Evolutionary conservation across 2,329 filamentous ascomycete genomes (phyloP), one percentile per base, ranked within the genome.

Genomic region (Tolypocladium tropicale): DNA sequence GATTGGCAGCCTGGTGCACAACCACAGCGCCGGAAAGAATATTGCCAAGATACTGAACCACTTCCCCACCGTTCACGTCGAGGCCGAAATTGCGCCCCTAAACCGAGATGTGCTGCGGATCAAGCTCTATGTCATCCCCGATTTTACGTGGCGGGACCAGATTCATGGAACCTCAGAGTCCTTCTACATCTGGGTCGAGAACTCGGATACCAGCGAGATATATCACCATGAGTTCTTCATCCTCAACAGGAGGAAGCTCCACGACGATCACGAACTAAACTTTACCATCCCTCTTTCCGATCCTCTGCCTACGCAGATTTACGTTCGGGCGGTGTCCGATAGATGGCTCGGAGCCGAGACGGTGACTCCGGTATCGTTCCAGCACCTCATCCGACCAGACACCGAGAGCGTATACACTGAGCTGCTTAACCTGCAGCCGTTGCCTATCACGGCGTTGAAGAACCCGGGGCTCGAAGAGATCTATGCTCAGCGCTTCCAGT

Each of bases 141-240:
- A 97, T 53, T 99, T 99, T 67, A 79, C 78, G 39, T 99, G 94
- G 94, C 95, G 96, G 63, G 93, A 97, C 62, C 85, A 89, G 51
- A 83, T 96, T 57, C 92, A 99, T 67, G 95, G 95, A 21, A 90
- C 86, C 3, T 96, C 93, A 0, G 94, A 99, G 67, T 93, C 93
- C 4, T 99, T 95, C 74, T 99, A 95, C 82, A 88, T 99, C 57
- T 99, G 94, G 95, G 93, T 99, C 3, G 94, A 99, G 70, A 96
- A 97, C 68, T 96, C 93, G 0, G 94, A 97, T 64, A 96, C 92
- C 0, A 92, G 90, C 0, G 92, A 97, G 70, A 97, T 99, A 43
- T 97, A 96, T 65, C 94, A 99, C 65, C 90, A 97, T 61, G 94
- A 99, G 69, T 96, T 88, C 72, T 97, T 99, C 73, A 94, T 99